phyloP scores from a whole-genome alignment of 139 green algal genomes.

The Chlamydomonas asymmetrica region DNA sequence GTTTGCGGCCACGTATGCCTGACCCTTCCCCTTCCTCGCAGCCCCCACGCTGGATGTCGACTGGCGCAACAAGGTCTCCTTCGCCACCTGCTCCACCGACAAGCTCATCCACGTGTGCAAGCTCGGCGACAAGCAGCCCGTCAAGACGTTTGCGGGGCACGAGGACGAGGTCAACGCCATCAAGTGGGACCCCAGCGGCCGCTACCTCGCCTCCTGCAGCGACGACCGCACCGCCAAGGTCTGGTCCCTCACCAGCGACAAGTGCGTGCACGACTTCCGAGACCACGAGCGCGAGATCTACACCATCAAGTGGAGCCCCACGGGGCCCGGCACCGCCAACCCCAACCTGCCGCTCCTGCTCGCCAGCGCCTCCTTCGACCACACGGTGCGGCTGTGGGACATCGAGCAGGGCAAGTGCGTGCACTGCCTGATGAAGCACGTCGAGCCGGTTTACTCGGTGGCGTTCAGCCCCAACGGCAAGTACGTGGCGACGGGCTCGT shows the following conservation, averaged over 20 bases:
- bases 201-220: conserved; percentile 86
- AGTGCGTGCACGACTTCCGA: conserved; percentile 59
- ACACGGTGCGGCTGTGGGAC: conserved; percentile 82
- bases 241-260: conserved; percentile 48
- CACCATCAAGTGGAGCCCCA: conserved; percentile 85
- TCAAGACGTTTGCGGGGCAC: conserved; percentile 82
- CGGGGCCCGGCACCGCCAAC: conserved; percentile 59
- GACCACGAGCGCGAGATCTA: conserved; percentile 89
- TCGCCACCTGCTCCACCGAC: conserved; percentile 90
- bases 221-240: conserved; percentile 82
- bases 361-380: conserved; percentile 85
- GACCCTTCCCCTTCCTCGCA: conserved; percentile 32
- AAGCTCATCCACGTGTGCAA: conserved; percentile 85
- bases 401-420: conserved; percentile 64
- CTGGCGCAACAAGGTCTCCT: conserved; percentile 87
- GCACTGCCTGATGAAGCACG: conserved; percentile 69
- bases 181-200: conserved; percentile 57
- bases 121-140: conserved; percentile 55
- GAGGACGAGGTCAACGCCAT: conserved; percentile 91
- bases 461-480: conserved; percentile 80
- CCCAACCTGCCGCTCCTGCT: conserved; percentile 67
- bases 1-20: too few species aligned
- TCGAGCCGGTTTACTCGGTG: conserved; percentile 81
- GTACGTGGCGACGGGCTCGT: conserved; percentile 77
- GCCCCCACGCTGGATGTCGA: conserved; percentile 88